Conservation (phyloP, 1,139 yeast genomes). For the Sugiyamaella novakii region DNA sequence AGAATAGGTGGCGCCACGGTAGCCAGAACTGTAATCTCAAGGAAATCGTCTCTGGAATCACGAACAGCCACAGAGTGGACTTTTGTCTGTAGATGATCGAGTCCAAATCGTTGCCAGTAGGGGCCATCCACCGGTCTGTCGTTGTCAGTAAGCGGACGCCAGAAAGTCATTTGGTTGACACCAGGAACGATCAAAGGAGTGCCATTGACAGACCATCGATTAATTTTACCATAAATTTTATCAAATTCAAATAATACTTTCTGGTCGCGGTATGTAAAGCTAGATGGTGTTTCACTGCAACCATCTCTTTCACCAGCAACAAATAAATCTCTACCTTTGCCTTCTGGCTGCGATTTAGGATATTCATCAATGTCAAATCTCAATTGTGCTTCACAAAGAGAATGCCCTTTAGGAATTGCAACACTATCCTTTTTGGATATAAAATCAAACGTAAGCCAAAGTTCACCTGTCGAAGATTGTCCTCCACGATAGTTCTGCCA, state of each 20-base stretch:
- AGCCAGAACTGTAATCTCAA: slow-evolving; percentile 12
- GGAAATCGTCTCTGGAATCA: not conserved
- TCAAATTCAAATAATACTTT: slow-evolving; percentile 24
- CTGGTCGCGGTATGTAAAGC: not conserved
- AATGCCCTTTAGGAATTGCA: slow-evolving; percentile 1
- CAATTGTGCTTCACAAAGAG: not conserved
- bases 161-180: slow-evolving; percentile 33
- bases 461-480: slow-evolving; percentile 18
- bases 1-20: slow-evolving; percentile 29
- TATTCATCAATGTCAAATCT: not conserved
- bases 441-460: slow-evolving; percentile 27
- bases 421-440: slow-evolving; percentile 21
- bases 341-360: not conserved
- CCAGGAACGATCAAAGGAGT: slow-evolving; percentile 25
- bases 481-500: slow-evolving; percentile 1
- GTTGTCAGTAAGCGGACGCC: slow-evolving; percentile 41
- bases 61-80: slow-evolving; percentile 21
- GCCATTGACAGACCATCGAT: slow-evolving; percentile 27
- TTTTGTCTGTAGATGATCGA: slow-evolving; percentile 24
- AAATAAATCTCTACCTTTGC: not conserved
- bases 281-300: not conserved
- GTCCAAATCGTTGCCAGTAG: slow-evolving; percentile 31
- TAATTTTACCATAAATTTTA: slow-evolving; percentile 25
- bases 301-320: not conserved
- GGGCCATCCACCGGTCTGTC: slow-evolving; percentile 33